Conservation (phyloP, 2,329 filamentous ascomycete genomes). For the Trichoderma sp. region DNA sequence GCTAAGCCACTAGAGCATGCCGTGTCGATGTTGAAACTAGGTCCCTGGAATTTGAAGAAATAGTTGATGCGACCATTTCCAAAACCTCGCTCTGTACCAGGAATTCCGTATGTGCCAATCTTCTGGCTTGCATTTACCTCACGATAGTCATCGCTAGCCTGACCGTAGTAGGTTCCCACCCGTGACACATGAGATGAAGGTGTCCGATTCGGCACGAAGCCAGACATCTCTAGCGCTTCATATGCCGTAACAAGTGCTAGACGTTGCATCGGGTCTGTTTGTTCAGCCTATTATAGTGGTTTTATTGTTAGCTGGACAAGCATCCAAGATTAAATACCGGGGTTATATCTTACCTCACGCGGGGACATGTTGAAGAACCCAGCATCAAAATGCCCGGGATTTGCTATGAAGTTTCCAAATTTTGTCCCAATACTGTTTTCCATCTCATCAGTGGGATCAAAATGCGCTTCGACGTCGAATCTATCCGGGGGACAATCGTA, state of each 20-base stretch:
- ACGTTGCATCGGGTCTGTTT: conserved; percentile 75
- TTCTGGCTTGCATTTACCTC: conserved; percentile 75
- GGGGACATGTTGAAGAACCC: conserved; percentile 85
- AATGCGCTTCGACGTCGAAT: conserved; percentile 68
- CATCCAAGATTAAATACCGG: neutral
- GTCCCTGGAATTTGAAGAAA: conserved; percentile 75
- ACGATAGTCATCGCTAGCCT: conserved; percentile 76
- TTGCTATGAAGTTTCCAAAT: conserved; percentile 69
- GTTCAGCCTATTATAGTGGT: conserved; percentile 48
- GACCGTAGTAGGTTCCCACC: conserved; percentile 74
- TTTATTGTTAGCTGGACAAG: neutral
- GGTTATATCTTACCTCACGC: conserved; percentile 49
- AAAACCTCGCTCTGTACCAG: conserved; percentile 53
- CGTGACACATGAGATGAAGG: conserved; percentile 54
- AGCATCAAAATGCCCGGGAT: conserved; percentile 73
- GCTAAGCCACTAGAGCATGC: conserved; percentile 75
- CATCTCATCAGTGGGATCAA: conserved; percentile 65
- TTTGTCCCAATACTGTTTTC: conserved; percentile 70
- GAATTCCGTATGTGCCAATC: conserved; percentile 57
- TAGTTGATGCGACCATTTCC: conserved; percentile 69
- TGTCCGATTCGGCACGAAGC: conserved; percentile 21
- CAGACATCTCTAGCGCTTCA: conserved; percentile 68
- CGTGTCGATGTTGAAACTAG: conserved; percentile 72
- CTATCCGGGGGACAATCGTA: conserved; percentile 62
- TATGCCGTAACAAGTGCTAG: conserved; percentile 74